Evolutionary conservation across 805 yeast genomes (phyloP).

Genomic region (Candida quercuum): DNA sequence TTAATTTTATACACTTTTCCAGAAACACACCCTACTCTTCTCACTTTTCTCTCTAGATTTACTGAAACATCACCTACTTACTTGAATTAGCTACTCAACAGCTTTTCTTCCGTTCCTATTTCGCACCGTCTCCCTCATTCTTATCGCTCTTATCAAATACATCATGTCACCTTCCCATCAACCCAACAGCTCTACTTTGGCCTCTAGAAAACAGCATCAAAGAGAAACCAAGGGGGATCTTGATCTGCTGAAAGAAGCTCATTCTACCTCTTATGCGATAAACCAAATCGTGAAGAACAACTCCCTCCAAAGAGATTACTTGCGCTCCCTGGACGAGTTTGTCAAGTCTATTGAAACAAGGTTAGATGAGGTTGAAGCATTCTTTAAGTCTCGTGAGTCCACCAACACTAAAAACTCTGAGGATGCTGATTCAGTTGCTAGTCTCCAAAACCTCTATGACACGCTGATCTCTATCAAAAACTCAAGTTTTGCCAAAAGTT

Average conservation of each 20-base stretch:
- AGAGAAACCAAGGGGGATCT: too few relatives aligned
- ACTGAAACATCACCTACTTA: too few relatives aligned
- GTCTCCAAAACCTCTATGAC: conserved; percentile 22
- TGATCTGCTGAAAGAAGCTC: conserved; percentile 17
- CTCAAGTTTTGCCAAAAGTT: conserved; percentile 17
- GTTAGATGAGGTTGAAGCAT: conserved; percentile 19
- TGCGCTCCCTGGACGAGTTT: conserved; percentile 19
- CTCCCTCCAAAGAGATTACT: conserved; percentile 17
- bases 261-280: conserved; percentile 20
- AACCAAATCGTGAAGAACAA: conserved; percentile 21
- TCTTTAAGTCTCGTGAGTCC: conserved; percentile 12
- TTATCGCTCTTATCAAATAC: too few relatives aligned
- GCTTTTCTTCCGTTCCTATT: too few relatives aligned
- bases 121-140: too few relatives aligned
- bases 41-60: too few relatives aligned
- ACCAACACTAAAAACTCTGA: not conserved
- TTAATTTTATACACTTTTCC: too few relatives aligned
- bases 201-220: too few relatives aligned
- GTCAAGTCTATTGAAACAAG: conserved; percentile 22
- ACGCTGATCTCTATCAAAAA: conserved; percentile 22
- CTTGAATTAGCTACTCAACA: too few relatives aligned
- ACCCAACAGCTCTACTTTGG: too few relatives aligned
- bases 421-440: conserved; percentile 16
- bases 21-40: too few relatives aligned
- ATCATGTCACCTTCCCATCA: too few relatives aligned